phyloP scores from a whole-genome alignment of 805 yeast genomes.

The Torulaspora indica region DNA sequence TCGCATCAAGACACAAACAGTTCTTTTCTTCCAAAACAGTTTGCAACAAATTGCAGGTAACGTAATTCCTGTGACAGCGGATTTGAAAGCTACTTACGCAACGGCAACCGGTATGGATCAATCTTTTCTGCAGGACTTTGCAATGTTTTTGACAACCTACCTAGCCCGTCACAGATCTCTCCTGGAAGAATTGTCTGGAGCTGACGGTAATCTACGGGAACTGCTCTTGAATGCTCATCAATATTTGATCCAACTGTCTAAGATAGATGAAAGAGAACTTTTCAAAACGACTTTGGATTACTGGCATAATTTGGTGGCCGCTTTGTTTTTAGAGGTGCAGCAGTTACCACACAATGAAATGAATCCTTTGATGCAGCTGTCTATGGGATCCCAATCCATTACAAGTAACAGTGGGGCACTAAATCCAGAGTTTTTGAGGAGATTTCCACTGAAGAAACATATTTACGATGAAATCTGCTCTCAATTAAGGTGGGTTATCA shows the following conservation, averaged over 20 bases:
- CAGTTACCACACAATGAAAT: slow-evolving; percentile 65
- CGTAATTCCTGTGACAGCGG: slow-evolving; percentile 68
- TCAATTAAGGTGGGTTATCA: slow-evolving; percentile 82
- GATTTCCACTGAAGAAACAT: slow-evolving; percentile 80
- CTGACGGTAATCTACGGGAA: slow-evolving; percentile 49
- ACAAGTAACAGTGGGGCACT: slow-evolving; percentile 72
- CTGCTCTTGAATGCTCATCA: slow-evolving; percentile 68
- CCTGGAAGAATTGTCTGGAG: slow-evolving; percentile 45
- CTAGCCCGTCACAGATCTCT: slow-evolving; percentile 65
- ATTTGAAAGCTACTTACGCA: slow-evolving; percentile 66
- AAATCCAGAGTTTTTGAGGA: slow-evolving; percentile 71
- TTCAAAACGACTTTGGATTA: slow-evolving; percentile 94
- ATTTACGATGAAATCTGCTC: slow-evolving; percentile 74
- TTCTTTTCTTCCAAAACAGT: slow-evolving; percentile 63
- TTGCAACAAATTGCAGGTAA: slow-evolving; percentile 60
- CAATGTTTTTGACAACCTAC: slow-evolving; percentile 86
- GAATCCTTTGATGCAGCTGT: slow-evolving; percentile 71
- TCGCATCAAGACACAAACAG: slow-evolving; percentile 44
- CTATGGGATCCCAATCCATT: slow-evolving; percentile 36
- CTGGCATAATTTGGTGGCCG: slow-evolving; percentile 84
- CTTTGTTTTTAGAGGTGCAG: slow-evolving; percentile 81
- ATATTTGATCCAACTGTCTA: slow-evolving; percentile 77
- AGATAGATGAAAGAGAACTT: slow-evolving; percentile 90
- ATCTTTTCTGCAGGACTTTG: slow-evolving; percentile 90
- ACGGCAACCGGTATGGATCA: slow-evolving; percentile 79